A percentile compares a stretch with the other conserved stretches of the same genome.
Conservation (phyloP, 192 early-diverging fungal species). For the Physocladia obscura region DNA sequence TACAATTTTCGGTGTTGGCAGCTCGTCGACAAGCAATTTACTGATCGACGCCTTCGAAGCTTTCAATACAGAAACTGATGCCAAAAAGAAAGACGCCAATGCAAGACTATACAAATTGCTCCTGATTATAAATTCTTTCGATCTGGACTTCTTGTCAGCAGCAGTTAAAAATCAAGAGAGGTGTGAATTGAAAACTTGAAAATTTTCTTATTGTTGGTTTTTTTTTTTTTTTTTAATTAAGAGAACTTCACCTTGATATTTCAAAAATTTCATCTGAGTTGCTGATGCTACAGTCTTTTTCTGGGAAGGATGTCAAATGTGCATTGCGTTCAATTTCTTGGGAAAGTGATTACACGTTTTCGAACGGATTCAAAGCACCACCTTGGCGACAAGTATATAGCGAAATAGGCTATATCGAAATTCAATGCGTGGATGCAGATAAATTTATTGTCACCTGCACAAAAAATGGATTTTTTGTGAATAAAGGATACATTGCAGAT, state of each 20-base stretch:
- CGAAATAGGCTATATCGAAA: slow-evolving; percentile 57
- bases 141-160: slow-evolving; percentile 49
- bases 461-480: slow-evolving; percentile 61
- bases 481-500: slow-evolving; percentile 56
- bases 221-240: background rate
- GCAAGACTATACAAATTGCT: slow-evolving; percentile 56
- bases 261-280: slow-evolving; percentile 51
- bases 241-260: slow-evolving; percentile 45
- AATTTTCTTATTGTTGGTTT: background rate
- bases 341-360: slow-evolving; percentile 64
- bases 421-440: slow-evolving; percentile 48
- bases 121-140: slow-evolving; percentile 52
- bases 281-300: slow-evolving; percentile 55
- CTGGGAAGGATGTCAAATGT: slow-evolving; percentile 32
- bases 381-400: slow-evolving; percentile 65
- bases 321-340: slow-evolving; percentile 55
- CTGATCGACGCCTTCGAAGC: slow-evolving; percentile 56
- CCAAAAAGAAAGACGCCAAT: slow-evolving; percentile 47
- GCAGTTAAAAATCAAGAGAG: slow-evolving; percentile 45
- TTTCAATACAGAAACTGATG: slow-evolving; percentile 43
- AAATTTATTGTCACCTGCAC: slow-evolving; percentile 53
- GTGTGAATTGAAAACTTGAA: too few relatives aligned
- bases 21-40: slow-evolving; percentile 9
- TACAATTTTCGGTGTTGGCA: slow-evolving; percentile 50
- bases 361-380: slow-evolving; percentile 59